Base-by-base conservation (phyloP, 371 early-diverging fungal genomes). In the Capillidium heterosporum region DNA sequence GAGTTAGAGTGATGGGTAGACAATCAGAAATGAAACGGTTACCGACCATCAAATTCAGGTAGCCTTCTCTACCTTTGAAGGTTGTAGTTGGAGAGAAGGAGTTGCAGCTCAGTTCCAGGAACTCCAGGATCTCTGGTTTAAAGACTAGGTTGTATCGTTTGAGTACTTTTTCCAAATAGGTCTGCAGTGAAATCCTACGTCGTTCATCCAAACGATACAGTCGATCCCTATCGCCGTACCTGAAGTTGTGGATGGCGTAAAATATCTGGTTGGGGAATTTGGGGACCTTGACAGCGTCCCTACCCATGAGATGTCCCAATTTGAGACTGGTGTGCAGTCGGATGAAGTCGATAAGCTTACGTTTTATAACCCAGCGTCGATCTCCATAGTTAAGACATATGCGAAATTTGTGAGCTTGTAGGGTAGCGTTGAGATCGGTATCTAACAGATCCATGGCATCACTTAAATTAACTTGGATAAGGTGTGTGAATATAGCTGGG, bases 11-110 rank as follows among this genome's bases (percentile, higher is more conserved):
- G 28, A 42, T 28, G 15, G 51, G 41, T 13, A 47, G 19, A 10
- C 51, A 58, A 1, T 35, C 39, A 15, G 23, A 15, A 29, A 51
- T 32, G 28, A 7, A 7, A 2, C 15, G n/a, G 28, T 50, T 56
- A 23, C 21, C 26, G 8, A 21, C 26, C 11, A 24, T 17, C 43
- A 73, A 71, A 1, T 80, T 72, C 61, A 88, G 59, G 56, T 78
- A 79, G 10, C 84, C 85, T 61, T 89, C 89, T 58, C 85, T 86
- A 48, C 86, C 86, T 59, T 89, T 89, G 87, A 86, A 87, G 1
- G 87, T 85, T 72, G 83, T 79, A 57, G 82, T 84, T 46, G 74
- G 78, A n/a, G 72, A 70, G 47, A 89, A 74, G 46, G 84, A 83
- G 55, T 78, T 70, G 7, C 78, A 74, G 24, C 85, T 84, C 26